Evolutionary conservation across 768 basidiomycete genomes (phyloP).

Genomic region (Suillus placidus): DNA sequence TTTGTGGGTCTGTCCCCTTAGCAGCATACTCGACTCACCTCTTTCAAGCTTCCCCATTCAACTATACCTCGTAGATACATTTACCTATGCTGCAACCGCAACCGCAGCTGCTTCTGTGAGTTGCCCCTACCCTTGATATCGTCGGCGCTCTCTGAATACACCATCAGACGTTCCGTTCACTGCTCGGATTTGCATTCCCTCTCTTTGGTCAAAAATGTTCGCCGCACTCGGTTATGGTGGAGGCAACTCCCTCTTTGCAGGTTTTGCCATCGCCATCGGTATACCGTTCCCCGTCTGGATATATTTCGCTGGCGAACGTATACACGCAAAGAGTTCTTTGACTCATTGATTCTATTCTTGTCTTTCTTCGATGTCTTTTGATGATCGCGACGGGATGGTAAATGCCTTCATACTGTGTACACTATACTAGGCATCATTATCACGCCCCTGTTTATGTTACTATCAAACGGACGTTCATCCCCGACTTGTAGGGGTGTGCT

Average conservation of each 20-base stretch:
- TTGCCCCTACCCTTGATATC: slow-evolving; percentile 7
- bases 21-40: slow-evolving; percentile 1
- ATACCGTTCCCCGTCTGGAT: no score
- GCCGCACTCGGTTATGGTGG: slow-evolving; percentile 60
- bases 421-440: no score
- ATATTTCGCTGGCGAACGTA: slow-evolving; percentile 22
- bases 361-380: not conserved
- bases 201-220: slow-evolving; percentile 69
- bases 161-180: slow-evolving; percentile 55
- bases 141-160: not conserved
- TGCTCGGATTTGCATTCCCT: slow-evolving; percentile 67
- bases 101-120: slow-evolving; percentile 61
- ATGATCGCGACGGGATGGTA: not conserved
- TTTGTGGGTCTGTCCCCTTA: slow-evolving; percentile 46
- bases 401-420: no score
- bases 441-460: no score
- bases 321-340: not conserved
- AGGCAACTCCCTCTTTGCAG: slow-evolving; percentile 32
- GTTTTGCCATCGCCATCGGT: no score
- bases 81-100: slow-evolving; percentile 67
- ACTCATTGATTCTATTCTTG: not conserved
- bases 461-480: no score
- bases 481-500: not conserved
- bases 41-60: slow-evolving; percentile 57
- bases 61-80: slow-evolving; percentile 72